phyloP scores from a whole-genome alignment of 1,284 basidiomycete genomes.

The Wallemia ichthyophaga region DNA sequence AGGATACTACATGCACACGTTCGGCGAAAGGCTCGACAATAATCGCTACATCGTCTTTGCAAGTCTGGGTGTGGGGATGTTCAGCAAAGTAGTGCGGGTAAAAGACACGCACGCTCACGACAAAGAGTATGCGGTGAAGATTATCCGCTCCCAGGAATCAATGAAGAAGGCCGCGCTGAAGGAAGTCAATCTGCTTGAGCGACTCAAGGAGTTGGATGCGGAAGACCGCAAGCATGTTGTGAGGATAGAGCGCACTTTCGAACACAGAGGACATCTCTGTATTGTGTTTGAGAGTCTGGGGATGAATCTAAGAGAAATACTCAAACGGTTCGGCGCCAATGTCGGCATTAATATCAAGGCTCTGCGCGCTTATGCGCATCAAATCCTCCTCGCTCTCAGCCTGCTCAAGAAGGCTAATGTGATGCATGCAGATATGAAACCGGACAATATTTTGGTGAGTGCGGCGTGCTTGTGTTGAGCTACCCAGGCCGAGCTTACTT shows the following conservation, averaged over 20 bases:
- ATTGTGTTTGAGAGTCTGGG: slow-evolving; percentile 84
- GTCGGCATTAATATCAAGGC: slow-evolving; percentile 85
- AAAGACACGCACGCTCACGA: slow-evolving; percentile 12
- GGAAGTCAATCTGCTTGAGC: slow-evolving; percentile 64
- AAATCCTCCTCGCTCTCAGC: slow-evolving; percentile 65
- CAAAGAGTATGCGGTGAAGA: slow-evolving; percentile 89
- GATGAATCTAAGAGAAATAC: slow-evolving; percentile 96
- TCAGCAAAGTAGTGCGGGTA: slow-evolving; percentile 67
- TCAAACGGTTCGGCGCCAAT: slow-evolving; percentile 96
- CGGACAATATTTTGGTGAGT: slow-evolving; percentile 70
- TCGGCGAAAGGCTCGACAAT: slow-evolving; percentile 76
- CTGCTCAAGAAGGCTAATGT: slow-evolving; percentile 63
- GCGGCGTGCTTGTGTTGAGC: not conserved
- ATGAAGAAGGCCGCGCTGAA: slow-evolving; percentile 95
- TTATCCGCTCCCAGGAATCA: slow-evolving; percentile 78
- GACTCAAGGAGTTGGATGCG: slow-evolving; percentile 59
- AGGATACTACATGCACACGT: slow-evolving; percentile 79
- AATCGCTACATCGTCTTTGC: slow-evolving; percentile 86
- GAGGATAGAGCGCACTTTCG: slow-evolving; percentile 68
- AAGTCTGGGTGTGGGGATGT: slow-evolving; percentile 90
- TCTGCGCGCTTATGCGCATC: slow-evolving; percentile 89
- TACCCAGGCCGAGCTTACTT: slow-evolving; percentile 1
- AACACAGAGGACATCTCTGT: slow-evolving; percentile 85
- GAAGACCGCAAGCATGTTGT: slow-evolving; percentile 92
- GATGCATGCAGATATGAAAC: slow-evolving; percentile 96